Evolutionary conservation across 352 stramenopile species (phyloP).

Genomic region (Phytophthora pistaciae): DNA sequence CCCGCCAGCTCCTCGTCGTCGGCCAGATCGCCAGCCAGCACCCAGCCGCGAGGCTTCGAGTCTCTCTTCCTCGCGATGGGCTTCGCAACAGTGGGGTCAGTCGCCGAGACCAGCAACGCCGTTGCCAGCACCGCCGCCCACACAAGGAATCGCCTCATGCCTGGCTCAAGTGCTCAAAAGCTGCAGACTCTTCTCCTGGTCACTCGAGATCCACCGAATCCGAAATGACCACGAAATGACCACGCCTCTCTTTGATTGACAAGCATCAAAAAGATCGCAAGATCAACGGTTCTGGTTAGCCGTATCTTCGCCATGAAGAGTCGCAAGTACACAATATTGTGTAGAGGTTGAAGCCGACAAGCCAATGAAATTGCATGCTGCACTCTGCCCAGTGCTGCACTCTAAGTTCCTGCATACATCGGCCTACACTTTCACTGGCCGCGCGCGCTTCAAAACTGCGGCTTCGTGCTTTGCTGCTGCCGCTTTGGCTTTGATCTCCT

Average conservation of each 20-base stretch:
- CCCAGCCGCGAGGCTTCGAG: neutral
- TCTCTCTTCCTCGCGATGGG: conserved; percentile 2
- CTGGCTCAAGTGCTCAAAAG: neutral
- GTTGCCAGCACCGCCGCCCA: conserved; percentile 7
- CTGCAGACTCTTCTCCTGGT: neutral
- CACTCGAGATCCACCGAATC: conserved; percentile 1
- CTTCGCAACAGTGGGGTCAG: conserved; percentile 8
- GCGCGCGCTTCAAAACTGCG: conserved; percentile 21
- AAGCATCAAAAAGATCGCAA: too few species aligned
- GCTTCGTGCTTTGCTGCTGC: conserved; percentile 35
- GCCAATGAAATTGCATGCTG: neutral
- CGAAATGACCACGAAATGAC: neutral
- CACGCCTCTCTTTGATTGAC: too few species aligned
- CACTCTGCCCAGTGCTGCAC: neutral
- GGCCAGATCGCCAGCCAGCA: conserved; percentile 5
- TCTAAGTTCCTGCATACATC: conserved; percentile 1
- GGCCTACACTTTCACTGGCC: neutral
- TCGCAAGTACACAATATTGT: conserved; percentile 17
- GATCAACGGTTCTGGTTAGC: neutral
- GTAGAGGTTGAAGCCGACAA: neutral
- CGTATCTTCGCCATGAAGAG: neutral
- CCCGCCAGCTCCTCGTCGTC: neutral
- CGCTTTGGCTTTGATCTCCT: conserved; percentile 36
- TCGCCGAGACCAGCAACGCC: conserved; percentile 6
- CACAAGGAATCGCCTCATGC: conserved; percentile 21